Percentiles rank a stretch among this genome's conserved stretches.
phyloP scores from a whole-genome alignment of 129 eudicot species.

The Sambucus nigra region DNA sequence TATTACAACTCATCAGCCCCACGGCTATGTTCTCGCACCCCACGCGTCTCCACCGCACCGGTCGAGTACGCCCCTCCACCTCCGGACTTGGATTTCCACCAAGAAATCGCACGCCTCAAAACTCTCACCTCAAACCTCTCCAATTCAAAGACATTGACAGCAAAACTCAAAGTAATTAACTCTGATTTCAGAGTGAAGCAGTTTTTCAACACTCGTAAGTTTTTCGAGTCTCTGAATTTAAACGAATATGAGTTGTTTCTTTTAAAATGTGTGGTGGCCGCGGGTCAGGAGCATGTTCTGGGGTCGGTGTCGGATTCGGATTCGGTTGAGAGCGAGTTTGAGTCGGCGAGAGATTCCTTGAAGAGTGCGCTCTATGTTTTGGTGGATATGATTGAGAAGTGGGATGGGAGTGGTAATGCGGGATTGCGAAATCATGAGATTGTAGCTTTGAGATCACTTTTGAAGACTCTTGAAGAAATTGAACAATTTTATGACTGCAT shows the following conservation, averaged over 20 bases:
- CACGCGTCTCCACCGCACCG: slow-evolving; percentile 81
- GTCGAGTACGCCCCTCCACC: slow-evolving; percentile 65
- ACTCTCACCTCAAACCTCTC: slow-evolving; percentile 28
- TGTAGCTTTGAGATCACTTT: slow-evolving; percentile 51
- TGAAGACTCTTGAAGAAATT: slow-evolving; percentile 57
- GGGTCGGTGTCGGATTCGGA: slow-evolving; percentile 25
- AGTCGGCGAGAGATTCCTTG: slow-evolving; percentile 41
- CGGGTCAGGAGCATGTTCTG: slow-evolving; percentile 82
- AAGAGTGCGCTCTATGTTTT: slow-evolving; percentile 62
- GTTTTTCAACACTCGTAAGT: slow-evolving; percentile 34
- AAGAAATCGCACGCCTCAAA: slow-evolving; percentile 54
- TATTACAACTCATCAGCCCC: slow-evolving; percentile 17
- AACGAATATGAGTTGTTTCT: slow-evolving; percentile 52
- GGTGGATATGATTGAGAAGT: slow-evolving; percentile 76
- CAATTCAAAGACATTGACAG: slow-evolving; percentile 14
- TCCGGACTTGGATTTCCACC: slow-evolving; percentile 38
- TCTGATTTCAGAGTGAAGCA: slow-evolving; percentile 50
- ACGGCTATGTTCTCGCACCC: slow-evolving; percentile 12
- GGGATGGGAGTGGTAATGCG: slow-evolving; percentile 39
- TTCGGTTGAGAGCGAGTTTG: slow-evolving; percentile 21
- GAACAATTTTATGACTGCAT: slow-evolving; percentile 85
- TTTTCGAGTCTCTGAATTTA: slow-evolving; percentile 33
- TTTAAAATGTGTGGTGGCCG: slow-evolving; percentile 82
- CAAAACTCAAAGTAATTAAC: slow-evolving; percentile 33
- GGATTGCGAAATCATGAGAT: slow-evolving; percentile 25